Evolutionary conservation across 768 basidiomycete genomes (phyloP), one percentile per base, ranked within the genome.

Genomic region (Auricularia sp.): DNA sequence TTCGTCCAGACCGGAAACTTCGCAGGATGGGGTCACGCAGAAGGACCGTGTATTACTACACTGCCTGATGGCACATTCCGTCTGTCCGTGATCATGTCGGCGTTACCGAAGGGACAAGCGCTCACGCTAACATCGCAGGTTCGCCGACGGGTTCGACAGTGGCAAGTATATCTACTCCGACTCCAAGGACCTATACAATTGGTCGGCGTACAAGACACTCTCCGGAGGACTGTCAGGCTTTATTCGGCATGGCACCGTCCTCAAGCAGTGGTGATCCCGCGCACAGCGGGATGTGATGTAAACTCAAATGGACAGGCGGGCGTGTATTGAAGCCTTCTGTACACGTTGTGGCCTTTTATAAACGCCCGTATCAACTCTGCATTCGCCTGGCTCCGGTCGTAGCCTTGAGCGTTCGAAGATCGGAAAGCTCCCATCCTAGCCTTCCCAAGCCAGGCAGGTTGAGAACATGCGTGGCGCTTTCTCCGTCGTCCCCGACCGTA

Each of bases 91-190:
- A 23, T 18, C 12, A 29, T 8, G 29, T 18, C 10, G 8, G 8
- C 10, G 16, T 29, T 4, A 10, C 21, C 39, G 39, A 42, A 7
- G 39, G 39, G 39, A 42, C 39, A 14, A 14, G 39, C 8, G 23
- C 23, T 59, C 8, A 59, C 56, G 10, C 8, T 7, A 8, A 35
- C 23, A 6, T 29, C 29, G 56, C 10, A 59, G 56, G 29, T 29
- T 59, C 23, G 56, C 56, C 21, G 56, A 59, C 56, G 56, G 56
- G 29, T 59, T 59, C 34, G 56, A 59, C 23, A 59, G 56, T 29
- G 33, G 56, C 8, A 59, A 59, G 56, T 59, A 59, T 29, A 59
- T 59, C 18, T 59, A 59, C 56, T 59, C 56, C 5, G 56, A 59
- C 23, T 59, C 56, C 7, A 59, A 59, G 56, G 56, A 59, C 29